Conservation (phyloP, 2,329 filamentous ascomycete species). For the Elsinoe necatrix region DNA sequence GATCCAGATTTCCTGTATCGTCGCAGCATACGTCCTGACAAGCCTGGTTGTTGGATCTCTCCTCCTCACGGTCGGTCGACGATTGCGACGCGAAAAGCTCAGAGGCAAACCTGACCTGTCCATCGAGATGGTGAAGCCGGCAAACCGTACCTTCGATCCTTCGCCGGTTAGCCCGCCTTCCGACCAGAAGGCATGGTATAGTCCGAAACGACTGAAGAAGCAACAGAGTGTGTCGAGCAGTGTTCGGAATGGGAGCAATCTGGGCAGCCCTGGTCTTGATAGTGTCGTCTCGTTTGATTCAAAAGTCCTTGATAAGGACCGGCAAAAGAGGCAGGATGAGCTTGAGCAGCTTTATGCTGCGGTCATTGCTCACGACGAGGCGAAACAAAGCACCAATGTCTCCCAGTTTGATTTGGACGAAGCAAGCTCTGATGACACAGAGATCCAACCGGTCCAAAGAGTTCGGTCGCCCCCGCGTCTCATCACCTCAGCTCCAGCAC, state of each 20-base stretch:
- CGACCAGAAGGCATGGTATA: conserved; percentile 25
- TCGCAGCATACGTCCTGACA: conserved; percentile 72
- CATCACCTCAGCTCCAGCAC: conserved; percentile 23
- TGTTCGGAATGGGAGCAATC: conserved; percentile 34
- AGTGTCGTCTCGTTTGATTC: conserved; percentile 68
- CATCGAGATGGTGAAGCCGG: conserved; percentile 49
- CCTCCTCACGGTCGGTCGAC: conserved; percentile 40
- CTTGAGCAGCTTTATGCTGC: conserved; percentile 86
- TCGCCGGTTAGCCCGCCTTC: conserved; percentile 28
- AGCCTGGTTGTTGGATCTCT: conserved; percentile 63
- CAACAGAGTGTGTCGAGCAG: conserved; percentile 25
- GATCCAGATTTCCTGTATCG: conserved; percentile 72
- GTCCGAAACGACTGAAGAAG: conserved; percentile 20
- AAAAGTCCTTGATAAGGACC: conserved; percentile 64
- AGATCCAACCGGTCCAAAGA: conserved; percentile 4
- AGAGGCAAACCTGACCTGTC: conserved; percentile 45
- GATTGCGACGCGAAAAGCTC: conserved; percentile 35
- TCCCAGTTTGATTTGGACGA: conserved; percentile 8
- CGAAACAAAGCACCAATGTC: conserved; percentile 29
- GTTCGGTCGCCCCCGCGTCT: conserved; percentile 22
- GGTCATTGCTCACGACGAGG: conserved; percentile 77
- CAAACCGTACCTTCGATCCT: conserved; percentile 28
- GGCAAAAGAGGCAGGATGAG: conserved; percentile 66
- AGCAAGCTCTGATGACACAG: conserved; percentile 16
- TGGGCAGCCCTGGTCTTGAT: conserved; percentile 37